Evolutionary conservation across 2,329 filamentous ascomycete species (phyloP), one percentile per base, ranked within the genome.

Genomic region (Neopestalotiopsis sp.): DNA sequence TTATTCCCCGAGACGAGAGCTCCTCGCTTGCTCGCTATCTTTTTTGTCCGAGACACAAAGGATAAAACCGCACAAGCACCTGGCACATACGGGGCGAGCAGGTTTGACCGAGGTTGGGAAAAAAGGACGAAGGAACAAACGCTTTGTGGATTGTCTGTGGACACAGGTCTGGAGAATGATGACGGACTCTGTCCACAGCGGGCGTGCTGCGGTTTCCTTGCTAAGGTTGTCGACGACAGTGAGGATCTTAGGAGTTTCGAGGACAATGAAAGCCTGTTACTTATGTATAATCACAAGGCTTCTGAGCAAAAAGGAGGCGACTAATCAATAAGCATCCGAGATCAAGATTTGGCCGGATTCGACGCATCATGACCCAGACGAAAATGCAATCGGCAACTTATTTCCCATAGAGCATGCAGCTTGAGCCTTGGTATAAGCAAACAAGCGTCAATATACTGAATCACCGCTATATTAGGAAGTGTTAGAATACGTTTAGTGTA

Each of bases 81-180:
- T 28, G 24, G 24, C 24, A 20, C 45, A 20, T 53, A 14, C 45
- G 45, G n/a, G 45, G 45, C 45, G 17, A 17, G 17, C 45, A 53
- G n/a, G 45, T 20, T 53, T 17, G 45, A 53, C 45, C 45, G 45
- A 53, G 45, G 45, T 53, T 53, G 45, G 45, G 45, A 53, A 53
- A 17, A 17, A 53, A 7, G 7, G 20, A 53, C 49, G 49, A 59
- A 28, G 57, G n/a, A 59, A 59, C n/a, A 59, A 58, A 32, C 57
- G 12, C 57, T 59, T 59, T 59, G 57, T 59, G 57, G 57, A 32
- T 59, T 28, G 30, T 30, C 20, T 53, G 45, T 53, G 45, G 45
- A 17, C 45, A 53, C 45, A 38, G 45, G 9, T 53, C 45, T 53
- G 45, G 45, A 53, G 45, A 53, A 53, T 17, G 45, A 53, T 53